Base-by-base conservation (phyloP, 2,329 filamentous ascomycete species). In the Fusarium clavum region DNA sequence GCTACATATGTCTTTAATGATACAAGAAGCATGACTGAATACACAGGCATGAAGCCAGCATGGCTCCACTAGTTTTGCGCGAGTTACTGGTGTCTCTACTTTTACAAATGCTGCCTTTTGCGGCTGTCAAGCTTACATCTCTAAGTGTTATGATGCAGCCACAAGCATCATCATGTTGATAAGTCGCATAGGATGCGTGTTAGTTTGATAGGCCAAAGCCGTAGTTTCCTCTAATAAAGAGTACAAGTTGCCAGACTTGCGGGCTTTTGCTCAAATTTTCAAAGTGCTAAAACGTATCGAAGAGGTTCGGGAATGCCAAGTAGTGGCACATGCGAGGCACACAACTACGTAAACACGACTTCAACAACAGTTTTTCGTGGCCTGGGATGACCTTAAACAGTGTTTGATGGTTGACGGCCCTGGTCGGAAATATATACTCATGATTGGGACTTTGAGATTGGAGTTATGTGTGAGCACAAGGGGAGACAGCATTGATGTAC, bases 191-290 rank as follows among this genome's bases (percentile, higher is more conserved):
- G 11, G 41, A 30, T 29, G 10, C 11, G 13, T 65, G 24, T 54
- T 22, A 24, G 6, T 6, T 16, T 10, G 11, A 11, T 16, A 8
- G 20, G 22, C 8, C n/a, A 5, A 12, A 32, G 24, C 5, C 18
- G 7, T 20, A 8, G 2, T 30, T 16, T 14, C 6, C n/a, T 13
- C 7, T 2, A 20, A 30, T 47, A 9, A 5, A 25, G 4, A 25
- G n/a, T 18, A 14, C n/a, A 6, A 10, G 4, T 16, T 11, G 5
- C 13, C 13, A 18, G 13, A n/a, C 22, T 8, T 16, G 24, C 12
- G 20, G 6, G 24, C 16, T 60, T 24, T 32, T 41, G 51, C 41
- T 38, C 14, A 27, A 56, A 60, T 60, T 60, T 60, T 60, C 57
- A 60, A 60, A 60, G 20, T 38, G 56, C 25, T 20, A 40, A 22